Evolutionary conservation across 495 filamentous ascomycete genomes (phyloP).

Genomic region (Ramalina peruviana): DNA sequence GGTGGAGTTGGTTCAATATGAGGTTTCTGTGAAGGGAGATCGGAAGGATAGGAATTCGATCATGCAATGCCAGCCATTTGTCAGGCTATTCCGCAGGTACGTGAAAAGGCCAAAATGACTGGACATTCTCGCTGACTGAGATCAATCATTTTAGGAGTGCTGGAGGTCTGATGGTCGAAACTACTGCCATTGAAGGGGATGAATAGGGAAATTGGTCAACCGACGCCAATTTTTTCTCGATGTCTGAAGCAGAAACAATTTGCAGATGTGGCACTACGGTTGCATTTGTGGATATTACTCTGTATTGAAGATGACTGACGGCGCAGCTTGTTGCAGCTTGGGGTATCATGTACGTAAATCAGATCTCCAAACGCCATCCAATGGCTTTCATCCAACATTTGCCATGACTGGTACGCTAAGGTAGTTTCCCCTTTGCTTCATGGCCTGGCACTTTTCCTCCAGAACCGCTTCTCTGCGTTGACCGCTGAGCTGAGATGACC

Average conservation of each 20-base stretch:
- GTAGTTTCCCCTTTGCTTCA: not conserved
- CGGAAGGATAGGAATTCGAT: conserved; percentile 33
- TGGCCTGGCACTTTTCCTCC: conserved; percentile 9
- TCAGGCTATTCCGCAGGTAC: conserved; percentile 69
- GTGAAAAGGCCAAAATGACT: conserved; percentile 6
- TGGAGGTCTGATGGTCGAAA: conserved; percentile 66
- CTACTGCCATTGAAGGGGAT: conserved; percentile 55
- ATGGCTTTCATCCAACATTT: conserved; percentile 1
- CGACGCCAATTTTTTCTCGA: not conserved
- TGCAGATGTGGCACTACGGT: not conserved
- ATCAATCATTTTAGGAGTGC: conserved; percentile 43
- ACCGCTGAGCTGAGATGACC: conserved; percentile 12
- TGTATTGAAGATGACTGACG: no score
- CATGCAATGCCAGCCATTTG: conserved; percentile 58
- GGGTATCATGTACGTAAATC: conserved; percentile 13
- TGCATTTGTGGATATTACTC: no score
- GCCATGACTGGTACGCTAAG: not conserved
- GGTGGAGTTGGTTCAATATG: conserved; percentile 69
- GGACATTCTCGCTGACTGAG: not conserved
- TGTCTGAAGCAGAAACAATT: not conserved
- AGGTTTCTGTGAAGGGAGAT: conserved; percentile 49
- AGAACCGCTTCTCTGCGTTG: conserved; percentile 15
- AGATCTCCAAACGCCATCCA: conserved; percentile 6
- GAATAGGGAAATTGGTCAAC: not conserved
- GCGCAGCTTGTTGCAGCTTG: not conserved